Conservation (phyloP, 345 rosid species). For the Sapria himalayana region DNA sequence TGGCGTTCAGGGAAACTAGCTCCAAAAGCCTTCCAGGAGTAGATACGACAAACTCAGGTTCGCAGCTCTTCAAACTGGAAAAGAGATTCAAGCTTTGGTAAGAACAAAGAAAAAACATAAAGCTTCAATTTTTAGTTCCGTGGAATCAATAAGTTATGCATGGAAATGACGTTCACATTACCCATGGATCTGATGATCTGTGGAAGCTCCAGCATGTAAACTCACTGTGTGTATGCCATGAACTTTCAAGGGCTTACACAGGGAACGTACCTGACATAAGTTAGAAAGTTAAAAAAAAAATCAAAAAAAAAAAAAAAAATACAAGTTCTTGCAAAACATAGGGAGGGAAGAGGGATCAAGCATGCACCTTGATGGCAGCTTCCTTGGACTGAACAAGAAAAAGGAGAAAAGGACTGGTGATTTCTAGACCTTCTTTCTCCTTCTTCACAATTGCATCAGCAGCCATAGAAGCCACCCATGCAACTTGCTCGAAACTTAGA, state of each 20-base stretch:
- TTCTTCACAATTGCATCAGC: constrained; percentile 50
- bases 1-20: constrained; percentile 48
- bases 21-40: constrained; percentile 80
- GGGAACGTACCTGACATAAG: constrained; percentile 38
- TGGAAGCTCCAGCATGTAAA: constrained; percentile 47
- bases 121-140: no score
- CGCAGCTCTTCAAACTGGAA: constrained; percentile 47
- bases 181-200: constrained; percentile 78
- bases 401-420: constrained; percentile 44
- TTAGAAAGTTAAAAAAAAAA: constrained; percentile 1
- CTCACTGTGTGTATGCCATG: constrained; percentile 75
- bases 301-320: neutral
- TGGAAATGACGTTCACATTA: constrained; percentile 14
- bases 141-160: no score
- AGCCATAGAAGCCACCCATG: constrained; percentile 65
- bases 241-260: constrained; percentile 71
- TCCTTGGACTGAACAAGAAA: constrained; percentile 65
- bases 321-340: neutral
- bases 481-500: constrained; percentile 39
- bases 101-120: neutral
- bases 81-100: neutral
- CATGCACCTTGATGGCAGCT: constrained; percentile 50
- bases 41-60: constrained; percentile 77
- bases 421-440: constrained; percentile 34
- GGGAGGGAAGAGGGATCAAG: neutral